Evolutionary conservation across 176 grass and related monocot species (phyloP).

Genomic region (Aegilops umbellulata): DNA sequence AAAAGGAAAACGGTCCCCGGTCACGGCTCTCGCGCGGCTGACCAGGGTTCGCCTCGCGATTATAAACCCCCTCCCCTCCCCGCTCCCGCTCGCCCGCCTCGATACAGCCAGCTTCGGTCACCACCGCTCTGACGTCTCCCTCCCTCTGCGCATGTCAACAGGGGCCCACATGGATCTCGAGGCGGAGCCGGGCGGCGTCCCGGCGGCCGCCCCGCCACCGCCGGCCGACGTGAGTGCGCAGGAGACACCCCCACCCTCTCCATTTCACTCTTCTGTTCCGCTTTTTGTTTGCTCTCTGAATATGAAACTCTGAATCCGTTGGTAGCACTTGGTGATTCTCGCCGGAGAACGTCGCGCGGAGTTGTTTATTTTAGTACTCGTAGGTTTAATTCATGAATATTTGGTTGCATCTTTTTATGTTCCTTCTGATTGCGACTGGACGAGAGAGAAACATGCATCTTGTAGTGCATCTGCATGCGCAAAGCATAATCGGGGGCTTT

Average conservation of each 20-base stretch:
- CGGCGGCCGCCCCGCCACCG: background rate
- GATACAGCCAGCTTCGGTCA: background rate
- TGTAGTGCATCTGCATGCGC: too few species aligned
- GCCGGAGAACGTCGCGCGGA: too few species aligned
- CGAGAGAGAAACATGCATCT: too few species aligned
- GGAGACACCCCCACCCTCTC: background rate
- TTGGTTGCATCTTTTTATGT: too few species aligned
- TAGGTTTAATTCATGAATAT: too few species aligned
- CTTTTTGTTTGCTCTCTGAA: background rate
- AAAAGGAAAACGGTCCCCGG: background rate
- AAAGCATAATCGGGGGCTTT: too few species aligned
- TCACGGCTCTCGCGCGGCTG: background rate
- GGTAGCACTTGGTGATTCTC: background rate
- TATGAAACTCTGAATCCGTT: background rate
- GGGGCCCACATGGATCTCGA: conserved; percentile 16
- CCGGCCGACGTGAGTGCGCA: conserved; percentile 21
- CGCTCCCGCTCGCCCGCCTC: background rate
- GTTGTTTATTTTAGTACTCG: background rate
- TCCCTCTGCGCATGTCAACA: background rate
- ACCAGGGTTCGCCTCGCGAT: background rate
- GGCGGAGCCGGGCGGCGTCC: background rate
- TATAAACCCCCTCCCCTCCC: background rate
- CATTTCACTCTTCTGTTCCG: background rate
- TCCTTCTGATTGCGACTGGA: too few species aligned
- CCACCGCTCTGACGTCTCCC: background rate